phyloP scores from a whole-genome alignment of 2,329 filamentous ascomycete genomes.

The Fusarium acutatum region DNA sequence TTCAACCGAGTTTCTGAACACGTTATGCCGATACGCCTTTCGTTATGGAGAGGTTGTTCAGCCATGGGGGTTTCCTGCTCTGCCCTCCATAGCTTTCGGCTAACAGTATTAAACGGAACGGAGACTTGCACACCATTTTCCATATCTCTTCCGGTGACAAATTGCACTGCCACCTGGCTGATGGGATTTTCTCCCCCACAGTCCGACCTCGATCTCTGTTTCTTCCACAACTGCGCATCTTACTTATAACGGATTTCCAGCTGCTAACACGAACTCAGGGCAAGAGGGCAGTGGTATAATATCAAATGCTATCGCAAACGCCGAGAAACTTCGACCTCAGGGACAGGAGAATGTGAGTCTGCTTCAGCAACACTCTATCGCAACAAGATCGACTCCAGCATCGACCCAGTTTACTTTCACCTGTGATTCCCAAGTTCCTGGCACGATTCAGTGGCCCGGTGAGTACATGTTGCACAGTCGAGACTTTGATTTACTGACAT shows the following conservation, averaged over 20 bases:
- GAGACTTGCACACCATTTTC: background rate
- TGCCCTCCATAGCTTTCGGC: background rate
- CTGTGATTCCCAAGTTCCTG: constrained; percentile 88
- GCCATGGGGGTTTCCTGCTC: background rate
- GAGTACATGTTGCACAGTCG: constrained; percentile 28
- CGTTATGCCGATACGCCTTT: background rate
- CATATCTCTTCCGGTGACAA: background rate
- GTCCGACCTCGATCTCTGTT: background rate
- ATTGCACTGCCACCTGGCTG: background rate
- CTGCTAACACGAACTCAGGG: constrained; percentile 35
- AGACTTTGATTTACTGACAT: background rate
- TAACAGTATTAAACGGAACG: background rate
- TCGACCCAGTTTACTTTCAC: constrained; percentile 97
- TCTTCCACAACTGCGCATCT: background rate
- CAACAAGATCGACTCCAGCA: constrained; percentile 69
- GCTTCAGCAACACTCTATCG: constrained; percentile 71
- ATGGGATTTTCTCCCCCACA: background rate
- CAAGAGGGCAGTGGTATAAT: constrained; percentile 78
- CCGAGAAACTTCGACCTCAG: constrained; percentile 72
- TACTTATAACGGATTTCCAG: background rate
- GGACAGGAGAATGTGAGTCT: constrained; percentile 83
- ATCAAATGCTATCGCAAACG: constrained; percentile 89
- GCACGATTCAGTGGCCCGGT: constrained; percentile 79
- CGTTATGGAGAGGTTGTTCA: background rate
- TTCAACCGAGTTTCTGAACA: background rate